Evolutionary conservation across 345 rosid genomes (phyloP).

Genomic region (Citrus hindsii): DNA sequence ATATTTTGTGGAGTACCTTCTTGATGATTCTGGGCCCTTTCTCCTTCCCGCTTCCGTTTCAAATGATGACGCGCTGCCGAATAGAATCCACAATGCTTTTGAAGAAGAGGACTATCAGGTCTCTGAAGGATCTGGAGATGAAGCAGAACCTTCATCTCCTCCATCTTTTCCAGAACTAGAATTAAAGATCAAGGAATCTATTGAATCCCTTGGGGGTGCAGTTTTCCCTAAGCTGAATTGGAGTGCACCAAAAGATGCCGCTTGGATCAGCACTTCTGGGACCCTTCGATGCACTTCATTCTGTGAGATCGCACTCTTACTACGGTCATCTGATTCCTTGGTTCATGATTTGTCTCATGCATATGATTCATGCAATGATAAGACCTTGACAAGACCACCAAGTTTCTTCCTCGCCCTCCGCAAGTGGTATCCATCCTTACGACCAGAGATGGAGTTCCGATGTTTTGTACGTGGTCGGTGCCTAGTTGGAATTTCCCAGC

Average conservation of each 20-base stretch:
- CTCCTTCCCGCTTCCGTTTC: slow-evolving; percentile 61
- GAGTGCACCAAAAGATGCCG: slow-evolving; percentile 91
- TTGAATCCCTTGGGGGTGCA: slow-evolving; percentile 63
- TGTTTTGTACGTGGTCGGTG: slow-evolving; percentile 51
- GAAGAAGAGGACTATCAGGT: slow-evolving; percentile 70
- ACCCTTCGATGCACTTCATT: slow-evolving; percentile 64
- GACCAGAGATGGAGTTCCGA: slow-evolving; percentile 78
- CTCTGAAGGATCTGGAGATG: slow-evolving; percentile 63
- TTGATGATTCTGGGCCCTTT: slow-evolving; percentile 72
- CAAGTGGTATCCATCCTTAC: slow-evolving; percentile 65
- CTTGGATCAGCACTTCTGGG: slow-evolving; percentile 79
- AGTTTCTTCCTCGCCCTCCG: slow-evolving; percentile 76
- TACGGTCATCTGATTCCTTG: slow-evolving; percentile 71
- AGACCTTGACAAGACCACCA: slow-evolving; percentile 44
- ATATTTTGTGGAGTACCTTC: slow-evolving; percentile 63
- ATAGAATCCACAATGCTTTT: slow-evolving; percentile 54
- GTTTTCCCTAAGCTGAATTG: slow-evolving; percentile 82
- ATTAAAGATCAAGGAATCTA: slow-evolving; percentile 52
- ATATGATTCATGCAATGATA: slow-evolving; percentile 64
- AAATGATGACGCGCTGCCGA: slow-evolving; percentile 72
- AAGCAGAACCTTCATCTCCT: slow-evolving; percentile 40
- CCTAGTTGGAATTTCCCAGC: slow-evolving; percentile 71
- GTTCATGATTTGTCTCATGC: slow-evolving; percentile 76
- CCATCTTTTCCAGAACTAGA: slow-evolving; percentile 78
- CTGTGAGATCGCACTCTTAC: slow-evolving; percentile 61